phyloP scores from a whole-genome alignment of 2,329 filamentous ascomycete species.

The Aspergillus sp. region DNA sequence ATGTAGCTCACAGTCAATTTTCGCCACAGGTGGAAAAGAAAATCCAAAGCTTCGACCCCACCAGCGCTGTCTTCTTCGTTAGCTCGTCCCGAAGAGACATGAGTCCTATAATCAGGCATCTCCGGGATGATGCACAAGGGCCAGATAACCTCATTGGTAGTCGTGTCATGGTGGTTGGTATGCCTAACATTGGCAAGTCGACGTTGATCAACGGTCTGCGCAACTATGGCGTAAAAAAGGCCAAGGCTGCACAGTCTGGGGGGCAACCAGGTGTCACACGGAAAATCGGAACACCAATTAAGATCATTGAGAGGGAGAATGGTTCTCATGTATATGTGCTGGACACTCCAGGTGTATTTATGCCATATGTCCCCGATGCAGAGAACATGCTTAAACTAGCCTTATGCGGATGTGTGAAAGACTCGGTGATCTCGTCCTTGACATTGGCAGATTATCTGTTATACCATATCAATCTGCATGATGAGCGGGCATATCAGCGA shows the following conservation, averaged over 20 bases:
- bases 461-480: constrained; percentile 67
- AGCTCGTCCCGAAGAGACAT: constrained; percentile 26
- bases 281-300: constrained; percentile 74
- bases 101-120: constrained; percentile 25
- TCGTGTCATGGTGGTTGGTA: constrained; percentile 81
- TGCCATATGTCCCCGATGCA: constrained; percentile 78
- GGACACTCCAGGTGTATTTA: constrained; percentile 91
- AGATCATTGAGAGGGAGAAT: constrained; percentile 58
- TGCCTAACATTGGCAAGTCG: constrained; percentile 97
- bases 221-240: constrained; percentile 54
- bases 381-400: constrained; percentile 94
- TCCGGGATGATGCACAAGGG: constrained; percentile 23
- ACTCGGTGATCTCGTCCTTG: constrained; percentile 70
- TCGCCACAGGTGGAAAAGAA: constrained; percentile 24
- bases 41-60: constrained; percentile 28
- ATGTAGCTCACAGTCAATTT: constrained; percentile 3
- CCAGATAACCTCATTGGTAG: constrained; percentile 63
- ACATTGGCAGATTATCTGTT: constrained; percentile 86
- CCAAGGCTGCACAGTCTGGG: constrained; percentile 76
- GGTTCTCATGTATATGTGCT: constrained; percentile 68
- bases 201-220: constrained; percentile 86
- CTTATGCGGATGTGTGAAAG: constrained; percentile 82
- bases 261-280: constrained; percentile 84
- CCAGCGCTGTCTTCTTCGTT: constrained; percentile 30
- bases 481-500: constrained; percentile 56